Conservation (phyloP, 139 green algal genomes). For the Chlorella sp. region DNA sequence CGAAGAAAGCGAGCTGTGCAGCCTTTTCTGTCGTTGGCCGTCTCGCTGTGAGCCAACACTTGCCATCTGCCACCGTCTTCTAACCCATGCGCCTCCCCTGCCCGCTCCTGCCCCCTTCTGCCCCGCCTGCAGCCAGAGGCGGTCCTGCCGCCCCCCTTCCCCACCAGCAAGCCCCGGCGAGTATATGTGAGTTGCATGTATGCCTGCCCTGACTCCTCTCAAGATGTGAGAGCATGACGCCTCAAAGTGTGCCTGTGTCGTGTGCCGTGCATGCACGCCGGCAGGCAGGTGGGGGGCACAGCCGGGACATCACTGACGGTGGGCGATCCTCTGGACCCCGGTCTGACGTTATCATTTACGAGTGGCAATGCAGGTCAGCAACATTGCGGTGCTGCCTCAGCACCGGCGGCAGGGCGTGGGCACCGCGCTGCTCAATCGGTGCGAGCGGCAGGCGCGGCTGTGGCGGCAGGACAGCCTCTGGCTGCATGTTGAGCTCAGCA, state of each 20-base stretch:
- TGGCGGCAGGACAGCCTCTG: constrained; percentile 60
- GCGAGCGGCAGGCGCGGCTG: constrained; percentile 59
- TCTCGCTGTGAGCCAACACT: neutral
- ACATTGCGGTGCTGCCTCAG: constrained; percentile 68
- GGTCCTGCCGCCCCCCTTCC: constrained; percentile 75
- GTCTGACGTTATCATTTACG: no score
- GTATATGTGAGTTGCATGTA: constrained; percentile 55
- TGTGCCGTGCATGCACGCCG: no score
- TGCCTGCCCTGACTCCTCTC: no score
- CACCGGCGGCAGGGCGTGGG: constrained; percentile 62
- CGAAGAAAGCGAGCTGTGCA: neutral
- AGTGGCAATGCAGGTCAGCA: no score
- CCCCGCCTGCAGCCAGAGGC: constrained; percentile 52
- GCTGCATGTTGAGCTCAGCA: constrained; percentile 68
- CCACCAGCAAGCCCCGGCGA: constrained; percentile 59
- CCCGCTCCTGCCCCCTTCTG: neutral
- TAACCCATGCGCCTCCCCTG: neutral
- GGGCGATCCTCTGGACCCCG: no score
- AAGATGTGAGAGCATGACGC: no score
- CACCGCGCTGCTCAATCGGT: constrained; percentile 51
- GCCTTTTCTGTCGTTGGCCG: neutral
- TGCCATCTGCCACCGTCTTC: neutral
- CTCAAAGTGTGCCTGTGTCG: no score
- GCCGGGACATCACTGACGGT: no score
- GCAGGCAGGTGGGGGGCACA: no score